Evolutionary conservation across 495 filamentous ascomycete genomes (phyloP).

Genomic region (Terfezia boudieri): DNA sequence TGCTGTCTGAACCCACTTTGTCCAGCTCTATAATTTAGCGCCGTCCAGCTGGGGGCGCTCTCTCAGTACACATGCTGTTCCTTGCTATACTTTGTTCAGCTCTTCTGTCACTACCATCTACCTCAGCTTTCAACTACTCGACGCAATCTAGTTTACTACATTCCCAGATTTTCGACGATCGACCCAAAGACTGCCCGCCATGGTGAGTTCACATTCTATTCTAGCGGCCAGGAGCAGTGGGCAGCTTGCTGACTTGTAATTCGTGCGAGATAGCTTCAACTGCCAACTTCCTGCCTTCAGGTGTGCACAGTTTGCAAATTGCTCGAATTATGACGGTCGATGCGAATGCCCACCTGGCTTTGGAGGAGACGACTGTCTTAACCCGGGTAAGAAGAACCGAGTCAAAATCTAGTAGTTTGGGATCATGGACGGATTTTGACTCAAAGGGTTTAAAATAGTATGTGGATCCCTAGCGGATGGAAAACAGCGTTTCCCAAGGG

Average conservation of each 20-base stretch:
- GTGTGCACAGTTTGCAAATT: slow-evolving; percentile 70
- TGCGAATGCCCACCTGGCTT: slow-evolving; percentile 81
- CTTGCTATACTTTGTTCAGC: not conserved
- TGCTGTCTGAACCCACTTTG: no score
- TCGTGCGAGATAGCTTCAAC: slow-evolving; percentile 50
- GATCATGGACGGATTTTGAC: slow-evolving; percentile 8
- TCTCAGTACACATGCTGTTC: not conserved
- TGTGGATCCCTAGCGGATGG: slow-evolving; percentile 77
- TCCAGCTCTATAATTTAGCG: no score
- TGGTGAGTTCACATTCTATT: slow-evolving; percentile 26
- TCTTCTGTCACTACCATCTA: not conserved
- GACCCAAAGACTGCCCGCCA: slow-evolving; percentile 39
- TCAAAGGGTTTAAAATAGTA: slow-evolving; percentile 21
- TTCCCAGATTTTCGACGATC: slow-evolving; percentile 12
- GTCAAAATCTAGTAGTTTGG: not conserved
- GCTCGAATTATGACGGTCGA: slow-evolving; percentile 70
- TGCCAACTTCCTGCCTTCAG: slow-evolving; percentile 79
- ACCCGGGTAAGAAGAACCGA: slow-evolving; percentile 33
- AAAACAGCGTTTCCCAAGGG: slow-evolving; percentile 44
- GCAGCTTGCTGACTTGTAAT: slow-evolving; percentile 1
- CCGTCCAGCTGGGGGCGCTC: no score
- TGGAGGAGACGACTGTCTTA: slow-evolving; percentile 75
- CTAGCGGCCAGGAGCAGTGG: no score
- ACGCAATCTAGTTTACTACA: not conserved
- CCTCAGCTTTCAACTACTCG: not conserved